Evolutionary conservation across 768 basidiomycete species (phyloP).

Genomic region (Mycena vitilis): DNA sequence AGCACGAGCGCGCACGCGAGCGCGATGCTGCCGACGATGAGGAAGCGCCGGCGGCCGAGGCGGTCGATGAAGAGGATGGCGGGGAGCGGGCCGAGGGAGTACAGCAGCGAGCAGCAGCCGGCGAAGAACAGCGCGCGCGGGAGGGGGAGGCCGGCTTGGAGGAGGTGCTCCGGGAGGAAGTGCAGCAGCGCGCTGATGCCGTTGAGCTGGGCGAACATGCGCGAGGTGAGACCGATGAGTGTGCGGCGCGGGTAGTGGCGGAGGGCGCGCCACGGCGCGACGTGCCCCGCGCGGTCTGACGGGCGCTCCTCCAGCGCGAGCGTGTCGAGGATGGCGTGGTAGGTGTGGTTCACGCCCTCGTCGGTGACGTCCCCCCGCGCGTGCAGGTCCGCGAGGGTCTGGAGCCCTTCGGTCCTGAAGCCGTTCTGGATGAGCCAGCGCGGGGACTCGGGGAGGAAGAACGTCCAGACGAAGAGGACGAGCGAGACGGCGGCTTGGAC

Average conservation of each 20-base stretch:
- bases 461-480: slow-evolving; percentile 59
- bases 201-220: slow-evolving; percentile 66
- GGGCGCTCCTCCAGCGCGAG: slow-evolving; percentile 49
- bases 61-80: too few relatives aligned
- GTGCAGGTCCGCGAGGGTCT: slow-evolving; percentile 67
- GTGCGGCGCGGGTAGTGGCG: slow-evolving; percentile 59
- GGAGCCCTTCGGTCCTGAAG: slow-evolving; percentile 59
- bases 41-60: too few relatives aligned
- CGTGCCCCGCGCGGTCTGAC: slow-evolving; percentile 45
- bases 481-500: slow-evolving; percentile 63
- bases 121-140: slow-evolving; percentile 46
- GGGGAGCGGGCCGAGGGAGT: too few relatives aligned
- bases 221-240: slow-evolving; percentile 62
- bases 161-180: slow-evolving; percentile 65
- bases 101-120: too few relatives aligned
- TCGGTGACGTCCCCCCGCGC: slow-evolving; percentile 58
- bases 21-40: too few relatives aligned
- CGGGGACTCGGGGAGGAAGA: slow-evolving; percentile 63
- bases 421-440: slow-evolving; percentile 68
- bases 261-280: slow-evolving; percentile 58
- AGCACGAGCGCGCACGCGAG: too few relatives aligned
- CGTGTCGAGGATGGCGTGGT: slow-evolving; percentile 54
- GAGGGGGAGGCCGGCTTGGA: slow-evolving; percentile 59
- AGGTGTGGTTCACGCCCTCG: slow-evolving; percentile 56
- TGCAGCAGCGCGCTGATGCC: slow-evolving; percentile 69